phyloP scores from a whole-genome alignment of 2,329 filamentous ascomycete species.

The Colletotrichum sp. region DNA sequence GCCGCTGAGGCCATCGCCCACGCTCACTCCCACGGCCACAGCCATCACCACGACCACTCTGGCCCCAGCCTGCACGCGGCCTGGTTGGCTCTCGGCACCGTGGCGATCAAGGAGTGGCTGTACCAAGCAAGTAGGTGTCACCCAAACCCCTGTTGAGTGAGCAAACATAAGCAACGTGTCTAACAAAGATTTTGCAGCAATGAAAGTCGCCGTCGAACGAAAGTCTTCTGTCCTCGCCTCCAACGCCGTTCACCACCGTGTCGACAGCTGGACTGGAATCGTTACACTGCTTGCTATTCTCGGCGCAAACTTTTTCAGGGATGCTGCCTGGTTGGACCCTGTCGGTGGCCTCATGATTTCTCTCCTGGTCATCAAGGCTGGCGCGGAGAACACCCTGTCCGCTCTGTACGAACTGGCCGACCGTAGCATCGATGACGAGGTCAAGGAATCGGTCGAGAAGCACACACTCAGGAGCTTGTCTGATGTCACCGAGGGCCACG shows the following conservation, averaged over 20 bases:
- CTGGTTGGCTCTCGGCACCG: slow-evolving; percentile 90
- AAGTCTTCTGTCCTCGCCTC: slow-evolving; percentile 96
- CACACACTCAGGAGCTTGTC: slow-evolving; percentile 66
- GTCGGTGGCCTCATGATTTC: slow-evolving; percentile 93
- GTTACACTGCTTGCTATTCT: slow-evolving; percentile 90
- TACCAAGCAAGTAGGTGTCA: slow-evolving; percentile 88
- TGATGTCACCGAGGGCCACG: slow-evolving; percentile 55
- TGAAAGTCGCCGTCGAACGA: slow-evolving; percentile 93
- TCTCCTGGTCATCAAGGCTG: slow-evolving; percentile 89
- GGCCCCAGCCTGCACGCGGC: slow-evolving; percentile 91
- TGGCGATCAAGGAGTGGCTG: slow-evolving; percentile 94
- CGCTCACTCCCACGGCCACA: slow-evolving; percentile 68
- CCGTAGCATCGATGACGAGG: slow-evolving; percentile 83
- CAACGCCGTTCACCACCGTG: slow-evolving; percentile 94
- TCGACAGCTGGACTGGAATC: slow-evolving; percentile 94
- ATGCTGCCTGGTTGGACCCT: slow-evolving; percentile 92
- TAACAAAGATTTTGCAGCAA: slow-evolving; percentile 58
- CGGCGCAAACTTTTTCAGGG: slow-evolving; percentile 83
- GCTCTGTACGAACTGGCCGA: slow-evolving; percentile 92
- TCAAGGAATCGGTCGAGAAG: slow-evolving; percentile 74
- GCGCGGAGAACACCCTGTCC: slow-evolving; percentile 81
- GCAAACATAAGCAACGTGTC: not conserved
- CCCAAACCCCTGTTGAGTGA: not conserved
- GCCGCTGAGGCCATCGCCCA: slow-evolving; percentile 59
- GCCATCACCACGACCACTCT: slow-evolving; percentile 66